Conservation (phyloP, 2,329 filamentous ascomycete genomes). For the Rhynchosporium graminicola region DNA sequence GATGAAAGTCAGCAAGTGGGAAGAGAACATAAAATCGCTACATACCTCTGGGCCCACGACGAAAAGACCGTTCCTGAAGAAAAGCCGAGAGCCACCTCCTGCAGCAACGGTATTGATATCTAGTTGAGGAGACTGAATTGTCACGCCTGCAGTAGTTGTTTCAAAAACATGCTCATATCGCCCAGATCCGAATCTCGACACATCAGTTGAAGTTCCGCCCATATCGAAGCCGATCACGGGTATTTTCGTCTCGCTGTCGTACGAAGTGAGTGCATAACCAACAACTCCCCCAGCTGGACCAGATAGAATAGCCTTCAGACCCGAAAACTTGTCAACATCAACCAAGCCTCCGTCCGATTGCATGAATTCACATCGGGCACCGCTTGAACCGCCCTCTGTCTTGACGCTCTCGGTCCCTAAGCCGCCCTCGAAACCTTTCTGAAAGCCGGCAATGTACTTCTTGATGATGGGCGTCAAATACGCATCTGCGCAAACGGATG, state of each 20-base stretch:
- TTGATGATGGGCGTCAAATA: conserved; percentile 72
- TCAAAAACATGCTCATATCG: conserved; percentile 93
- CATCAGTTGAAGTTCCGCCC: conserved; percentile 91
- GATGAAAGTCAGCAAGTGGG: neutral
- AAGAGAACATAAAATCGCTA: neutral
- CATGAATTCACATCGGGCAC: conserved; percentile 92
- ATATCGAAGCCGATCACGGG: conserved; percentile 96
- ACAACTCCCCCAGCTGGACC: conserved; percentile 93
- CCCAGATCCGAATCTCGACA: conserved; percentile 82
- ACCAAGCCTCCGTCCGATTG: conserved; percentile 67
- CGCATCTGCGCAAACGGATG: conserved; percentile 72
- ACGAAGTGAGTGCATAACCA: conserved; percentile 88
- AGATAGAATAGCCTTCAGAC: conserved; percentile 80
- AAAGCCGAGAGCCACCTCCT: conserved; percentile 80
- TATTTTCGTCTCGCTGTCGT: conserved; percentile 77
- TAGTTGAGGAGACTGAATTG: conserved; percentile 87
- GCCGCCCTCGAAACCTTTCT: conserved; percentile 77
- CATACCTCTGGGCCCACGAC: conserved; percentile 79
- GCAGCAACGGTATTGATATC: conserved; percentile 96
- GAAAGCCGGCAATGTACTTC: conserved; percentile 74
- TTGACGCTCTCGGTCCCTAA: conserved; percentile 76
- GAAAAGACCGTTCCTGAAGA: conserved; percentile 87
- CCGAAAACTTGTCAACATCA: conserved; percentile 80
- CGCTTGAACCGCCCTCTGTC: conserved; percentile 61
- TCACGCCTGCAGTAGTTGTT: conserved; percentile 90